phyloP scores from a whole-genome alignment of 179 eudicot species.

The Gypsophila paniculata region DNA sequence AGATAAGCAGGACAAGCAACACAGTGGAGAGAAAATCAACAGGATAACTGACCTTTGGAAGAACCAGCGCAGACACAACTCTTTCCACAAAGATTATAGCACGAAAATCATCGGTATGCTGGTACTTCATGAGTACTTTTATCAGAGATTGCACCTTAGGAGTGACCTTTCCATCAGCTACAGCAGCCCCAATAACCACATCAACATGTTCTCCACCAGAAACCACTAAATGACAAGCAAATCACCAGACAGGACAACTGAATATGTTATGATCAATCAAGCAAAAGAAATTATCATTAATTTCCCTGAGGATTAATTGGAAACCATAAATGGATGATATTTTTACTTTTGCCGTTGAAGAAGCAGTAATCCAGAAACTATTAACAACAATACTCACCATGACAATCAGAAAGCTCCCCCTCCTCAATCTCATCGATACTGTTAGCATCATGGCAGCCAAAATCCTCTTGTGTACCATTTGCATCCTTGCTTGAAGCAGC shows the following conservation, averaged over 20 bases:
- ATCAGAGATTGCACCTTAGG: conserved; percentile 94
- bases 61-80: conserved; percentile 95
- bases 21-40: neutral
- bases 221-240: conserved; percentile 46
- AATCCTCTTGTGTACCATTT: conserved; percentile 28
- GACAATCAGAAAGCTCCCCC: conserved; percentile 93
- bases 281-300: neutral
- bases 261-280: neutral
- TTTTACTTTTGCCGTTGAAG: neutral
- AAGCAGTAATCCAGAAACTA: conserved; percentile 4
- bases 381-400: conserved; percentile 46
- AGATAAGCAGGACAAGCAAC: conserved; percentile 3
- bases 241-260: conserved; percentile 1
- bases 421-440: conserved; percentile 74
- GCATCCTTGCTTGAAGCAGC: conserved; percentile 53
- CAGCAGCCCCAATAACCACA: conserved; percentile 92
- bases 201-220: conserved; percentile 99
- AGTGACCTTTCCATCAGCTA: conserved; percentile 97
- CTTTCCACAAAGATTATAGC: conserved; percentile 95
- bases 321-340: neutral
- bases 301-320: neutral
- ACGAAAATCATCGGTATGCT: conserved; percentile 87
- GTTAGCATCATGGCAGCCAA: conserved; percentile 30
- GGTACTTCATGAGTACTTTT: conserved; percentile 82
- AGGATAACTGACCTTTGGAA: conserved; percentile 69